A percentile compares a stretch with the other conserved stretches of the same genome.
Evolutionary conservation across 2,329 filamentous ascomycete genomes (phyloP).

Genomic region (Pseudophaeomoniella oleicola): DNA sequence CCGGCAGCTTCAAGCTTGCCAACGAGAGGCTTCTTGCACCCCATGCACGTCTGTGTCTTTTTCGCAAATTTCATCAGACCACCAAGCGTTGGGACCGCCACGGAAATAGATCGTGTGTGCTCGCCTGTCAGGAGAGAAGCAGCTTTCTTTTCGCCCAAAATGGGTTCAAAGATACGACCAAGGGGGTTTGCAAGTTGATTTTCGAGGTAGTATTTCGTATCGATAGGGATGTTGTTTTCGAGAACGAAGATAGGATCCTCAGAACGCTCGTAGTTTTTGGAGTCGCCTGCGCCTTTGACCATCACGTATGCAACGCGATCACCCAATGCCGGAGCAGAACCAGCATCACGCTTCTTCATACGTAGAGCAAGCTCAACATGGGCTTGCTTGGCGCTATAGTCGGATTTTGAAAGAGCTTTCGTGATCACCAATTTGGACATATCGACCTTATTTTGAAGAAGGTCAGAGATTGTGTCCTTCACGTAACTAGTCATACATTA

Average conservation of each 20-base stretch:
- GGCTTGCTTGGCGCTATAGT: conserved; percentile 84
- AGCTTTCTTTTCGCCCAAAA: conserved; percentile 84
- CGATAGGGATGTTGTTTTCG: conserved; percentile 94
- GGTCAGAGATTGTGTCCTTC: conserved; percentile 86
- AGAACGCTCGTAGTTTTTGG: conserved; percentile 92
- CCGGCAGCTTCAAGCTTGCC: conserved; percentile 66
- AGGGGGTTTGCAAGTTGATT: conserved; percentile 95
- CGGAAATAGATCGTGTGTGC: conserved; percentile 86
- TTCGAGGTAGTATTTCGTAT: conserved; percentile 96
- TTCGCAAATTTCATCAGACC: conserved; percentile 98
- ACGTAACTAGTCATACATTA: conserved; percentile 56
- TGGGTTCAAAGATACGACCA: conserved; percentile 91
- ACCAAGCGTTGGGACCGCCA: conserved; percentile 79
- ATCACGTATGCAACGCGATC: conserved; percentile 98
- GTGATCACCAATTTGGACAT: conserved; percentile 99
- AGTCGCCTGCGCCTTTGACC: conserved; percentile 74
- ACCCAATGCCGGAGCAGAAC: conserved; percentile 80
- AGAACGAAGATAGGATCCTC: conserved; percentile 96
- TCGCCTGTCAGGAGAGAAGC: conserved; percentile 75
- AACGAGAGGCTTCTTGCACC: conserved; percentile 89
- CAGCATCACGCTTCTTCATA: conserved; percentile 93
- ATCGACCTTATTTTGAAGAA: conserved; percentile 94
- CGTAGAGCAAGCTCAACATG: conserved; percentile 90
- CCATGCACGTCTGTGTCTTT: conserved; percentile 96
- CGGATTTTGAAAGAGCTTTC: conserved; percentile 81